A percentile compares a stretch with the other conserved stretches of the same genome.
These are phyloP conservation scores for Suhomyces tanzawaensis DNA, from an alignment of 805 yeast genomes.

Conservation along the genomic window DNA sequence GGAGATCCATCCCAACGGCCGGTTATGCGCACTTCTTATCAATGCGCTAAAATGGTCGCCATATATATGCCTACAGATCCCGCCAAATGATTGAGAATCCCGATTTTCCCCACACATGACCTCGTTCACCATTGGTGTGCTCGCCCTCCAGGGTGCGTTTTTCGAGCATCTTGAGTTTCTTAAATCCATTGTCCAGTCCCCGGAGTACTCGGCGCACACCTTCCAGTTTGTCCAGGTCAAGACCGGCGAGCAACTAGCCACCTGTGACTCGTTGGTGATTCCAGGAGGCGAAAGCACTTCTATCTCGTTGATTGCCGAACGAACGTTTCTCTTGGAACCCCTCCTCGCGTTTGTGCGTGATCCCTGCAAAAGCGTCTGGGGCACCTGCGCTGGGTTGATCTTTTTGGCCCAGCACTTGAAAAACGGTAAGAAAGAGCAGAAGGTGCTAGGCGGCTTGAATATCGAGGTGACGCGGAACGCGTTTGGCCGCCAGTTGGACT, in stretches of 20 bases:
- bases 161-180: slow-evolving; percentile 61
- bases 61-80: too few relatives aligned
- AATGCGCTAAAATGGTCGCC: too few relatives aligned
- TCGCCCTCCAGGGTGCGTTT: slow-evolving; percentile 81
- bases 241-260: slow-evolving; percentile 46
- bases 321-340: slow-evolving; percentile 57
- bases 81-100: too few relatives aligned
- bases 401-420: slow-evolving; percentile 54
- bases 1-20: too few relatives aligned
- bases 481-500: slow-evolving; percentile 74
- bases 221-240: slow-evolving; percentile 48
- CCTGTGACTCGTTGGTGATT: slow-evolving; percentile 59
- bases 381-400: slow-evolving; percentile 83
- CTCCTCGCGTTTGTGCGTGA: slow-evolving; percentile 49
- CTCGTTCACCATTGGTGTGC: slow-evolving; percentile 31
- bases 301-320: slow-evolving; percentile 67
- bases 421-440: slow-evolving; percentile 53
- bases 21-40: too few relatives aligned
- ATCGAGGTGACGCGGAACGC: slow-evolving; percentile 69
- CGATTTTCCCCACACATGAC: too few relatives aligned
- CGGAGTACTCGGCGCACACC: slow-evolving; percentile 24
- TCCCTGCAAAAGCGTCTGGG: slow-evolving; percentile 63
- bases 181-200: slow-evolving; percentile 23
- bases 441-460: slow-evolving; percentile 61
- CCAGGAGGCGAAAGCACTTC: slow-evolving; percentile 76